These are phyloP conservation scores for Euphorbia lathyris DNA, from an alignment of 345 rosid genomes.

Conservation along the genomic window DNA sequence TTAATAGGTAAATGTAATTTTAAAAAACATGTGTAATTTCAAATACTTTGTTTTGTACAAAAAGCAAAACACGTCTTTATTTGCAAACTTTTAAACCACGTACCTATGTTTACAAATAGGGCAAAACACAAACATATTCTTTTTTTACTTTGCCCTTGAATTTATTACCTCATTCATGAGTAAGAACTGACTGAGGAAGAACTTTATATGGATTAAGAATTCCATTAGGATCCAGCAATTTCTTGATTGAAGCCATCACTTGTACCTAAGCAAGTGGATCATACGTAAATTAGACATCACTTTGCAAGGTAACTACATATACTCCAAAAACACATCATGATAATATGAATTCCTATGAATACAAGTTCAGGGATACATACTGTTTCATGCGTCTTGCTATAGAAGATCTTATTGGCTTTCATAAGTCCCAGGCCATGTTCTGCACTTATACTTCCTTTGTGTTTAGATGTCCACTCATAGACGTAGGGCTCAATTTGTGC, in stretches of 20 bases:
- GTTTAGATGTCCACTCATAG: constrained; percentile 89
- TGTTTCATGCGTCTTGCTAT: constrained; percentile 74
- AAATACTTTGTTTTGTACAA: no score
- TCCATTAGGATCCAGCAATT: constrained; percentile 71
- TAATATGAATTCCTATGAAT: background rate
- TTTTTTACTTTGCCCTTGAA: no score
- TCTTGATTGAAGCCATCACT: constrained; percentile 76
- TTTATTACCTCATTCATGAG: background rate
- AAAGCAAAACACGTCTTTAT: no score
- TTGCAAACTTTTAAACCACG: no score
- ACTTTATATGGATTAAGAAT: constrained; percentile 92
- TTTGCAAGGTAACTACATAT: background rate
- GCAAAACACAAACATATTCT: no score
- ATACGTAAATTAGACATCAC: constrained; percentile 11
- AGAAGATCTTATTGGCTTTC: constrained; percentile 80
- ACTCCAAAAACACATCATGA: constrained; percentile 2
- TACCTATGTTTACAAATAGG: no score
- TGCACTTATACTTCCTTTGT: constrained; percentile 91
- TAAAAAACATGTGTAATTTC: no score
- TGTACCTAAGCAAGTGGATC: constrained; percentile 46
- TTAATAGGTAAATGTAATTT: no score
- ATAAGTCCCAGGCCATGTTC: constrained; percentile 95
- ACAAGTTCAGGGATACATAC: constrained; percentile 39
- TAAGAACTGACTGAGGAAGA: constrained; percentile 41
- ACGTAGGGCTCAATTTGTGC: constrained; percentile 81